A percentile compares a stretch with the other conserved stretches of the same genome.
These are phyloP conservation scores for Cercospora sp. DNA, from an alignment of 2,329 filamentous ascomycete species.

Conservation along the genomic window DNA sequence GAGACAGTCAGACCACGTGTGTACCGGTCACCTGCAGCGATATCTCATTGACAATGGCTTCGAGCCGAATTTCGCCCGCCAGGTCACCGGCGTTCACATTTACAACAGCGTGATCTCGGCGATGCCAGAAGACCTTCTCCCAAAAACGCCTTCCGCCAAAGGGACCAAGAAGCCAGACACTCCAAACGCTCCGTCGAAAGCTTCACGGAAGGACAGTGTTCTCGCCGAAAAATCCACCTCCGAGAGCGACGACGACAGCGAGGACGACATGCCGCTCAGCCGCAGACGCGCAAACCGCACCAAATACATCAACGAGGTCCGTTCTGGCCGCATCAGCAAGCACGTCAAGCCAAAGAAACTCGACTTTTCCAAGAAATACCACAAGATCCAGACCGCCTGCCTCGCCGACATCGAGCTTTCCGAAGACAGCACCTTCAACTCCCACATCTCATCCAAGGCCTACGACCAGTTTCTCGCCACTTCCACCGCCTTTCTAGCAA, in stretches of 20 bases:
- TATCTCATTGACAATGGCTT: constrained; percentile 9
- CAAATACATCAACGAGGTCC: constrained; percentile 2
- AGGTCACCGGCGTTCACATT: constrained; percentile 6
- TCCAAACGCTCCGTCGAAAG: background rate
- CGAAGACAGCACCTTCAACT: constrained; percentile 6
- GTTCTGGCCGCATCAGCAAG: constrained; percentile 4
- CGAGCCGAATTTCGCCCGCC: background rate
- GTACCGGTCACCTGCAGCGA: constrained; percentile 3
- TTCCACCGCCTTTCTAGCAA: background rate
- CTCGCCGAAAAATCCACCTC: background rate
- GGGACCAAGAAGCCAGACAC: background rate
- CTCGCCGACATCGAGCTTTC: background rate
- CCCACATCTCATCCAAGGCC: background rate
- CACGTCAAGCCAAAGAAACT: background rate
- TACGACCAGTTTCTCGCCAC: background rate
- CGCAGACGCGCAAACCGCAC: background rate
- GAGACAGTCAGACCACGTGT: background rate
- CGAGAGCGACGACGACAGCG: constrained; percentile 1
- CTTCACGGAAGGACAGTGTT: background rate
- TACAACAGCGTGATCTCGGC: constrained; percentile 1
- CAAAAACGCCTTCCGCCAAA: background rate
- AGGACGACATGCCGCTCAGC: constrained; percentile 5
- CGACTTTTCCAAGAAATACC: background rate
- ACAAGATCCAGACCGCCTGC: constrained; percentile 3
- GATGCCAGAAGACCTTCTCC: constrained; percentile 5